Evolutionary conservation across 768 basidiomycete species (phyloP), one percentile per base, ranked within the genome.

Genomic region (Cystobasidium onofrii): DNA sequence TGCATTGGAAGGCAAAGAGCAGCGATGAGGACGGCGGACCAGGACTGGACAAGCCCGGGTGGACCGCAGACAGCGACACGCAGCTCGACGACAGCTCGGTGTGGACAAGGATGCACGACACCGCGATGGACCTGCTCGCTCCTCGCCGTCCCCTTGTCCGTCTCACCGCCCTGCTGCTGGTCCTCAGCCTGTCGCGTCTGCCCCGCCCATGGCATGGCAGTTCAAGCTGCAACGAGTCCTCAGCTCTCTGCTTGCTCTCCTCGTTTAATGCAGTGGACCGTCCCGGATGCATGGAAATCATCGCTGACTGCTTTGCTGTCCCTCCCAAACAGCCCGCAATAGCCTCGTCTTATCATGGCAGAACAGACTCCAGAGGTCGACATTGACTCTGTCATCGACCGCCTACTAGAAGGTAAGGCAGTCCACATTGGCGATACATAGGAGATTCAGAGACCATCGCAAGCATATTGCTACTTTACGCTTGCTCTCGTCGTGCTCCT

Each of bases 321-420:
- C n/a, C 18, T 15, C 3, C 20, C 18, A 3, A 20, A 50, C 46
- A 50, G 46, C 46, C 46, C 57, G 27, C 57, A 12, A 60, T 60
- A 60, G 13, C 33, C 57, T 29, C 33, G 15, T 15, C 29, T 29
- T 23, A 29, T 29, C 10, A 79, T 79, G 78, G 78, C 78, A 25
- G 71, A 75, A 46, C 73, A 76, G 76, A 78, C 79, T 18, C 80
- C 89, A 81, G 95, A 97, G 82, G 95, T 99, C 83, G 95, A 99
- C 87, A 87, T 98, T 76, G 95, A 99, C 86, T 94, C 92, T 82
- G 92, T 99, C 85, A 98, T 99, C 80, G 95, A 97, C 88, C 87
- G 93, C 75, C 86, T 98, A 76, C 85, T 97, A 76, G 95, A 98
- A 89, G 95, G 95, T 95, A 85, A 83, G 55, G 46, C 18, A 34